phyloP scores from a whole-genome alignment of 768 basidiomycete genomes.

The Boletus rex-veris region DNA sequence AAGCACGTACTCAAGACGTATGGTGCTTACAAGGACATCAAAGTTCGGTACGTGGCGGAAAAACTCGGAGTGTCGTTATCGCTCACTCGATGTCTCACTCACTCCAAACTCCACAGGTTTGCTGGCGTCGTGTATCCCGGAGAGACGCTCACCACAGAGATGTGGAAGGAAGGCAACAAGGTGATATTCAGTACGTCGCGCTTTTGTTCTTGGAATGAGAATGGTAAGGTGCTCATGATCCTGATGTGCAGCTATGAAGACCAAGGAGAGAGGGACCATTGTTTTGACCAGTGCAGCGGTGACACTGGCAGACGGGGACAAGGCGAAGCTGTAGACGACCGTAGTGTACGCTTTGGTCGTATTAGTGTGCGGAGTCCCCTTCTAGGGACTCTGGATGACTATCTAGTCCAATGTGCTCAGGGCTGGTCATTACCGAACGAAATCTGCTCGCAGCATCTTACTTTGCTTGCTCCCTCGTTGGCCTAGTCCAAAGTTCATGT shows the following conservation, averaged over 20 bases:
- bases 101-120: conserved; percentile 47
- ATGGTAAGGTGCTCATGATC: not conserved
- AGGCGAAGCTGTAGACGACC: conserved; percentile 53
- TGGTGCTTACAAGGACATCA: conserved; percentile 88
- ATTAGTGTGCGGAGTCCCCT: no score
- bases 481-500: no score
- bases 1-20: conserved; percentile 90
- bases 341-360: not conserved
- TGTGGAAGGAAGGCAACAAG: conserved; percentile 96
- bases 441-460: no score
- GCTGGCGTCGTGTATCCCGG: conserved; percentile 92
- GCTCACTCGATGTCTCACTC: no score
- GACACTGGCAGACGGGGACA: conserved; percentile 55
- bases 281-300: conserved; percentile 82
- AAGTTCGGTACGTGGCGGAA: conserved; percentile 66
- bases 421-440: no score
- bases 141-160: conserved; percentile 91
- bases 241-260: conserved; percentile 62
- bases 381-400: no score
- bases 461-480: no score
- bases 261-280: conserved; percentile 74
- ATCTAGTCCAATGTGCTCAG: no score
- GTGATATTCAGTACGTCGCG: conserved; percentile 83
- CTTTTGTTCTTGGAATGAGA: not conserved
- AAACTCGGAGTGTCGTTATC: not conserved